Evolutionary conservation across 2,329 filamentous ascomycete genomes (phyloP), one percentile per base, ranked within the genome.

Genomic region (Fusarium zealandicum): DNA sequence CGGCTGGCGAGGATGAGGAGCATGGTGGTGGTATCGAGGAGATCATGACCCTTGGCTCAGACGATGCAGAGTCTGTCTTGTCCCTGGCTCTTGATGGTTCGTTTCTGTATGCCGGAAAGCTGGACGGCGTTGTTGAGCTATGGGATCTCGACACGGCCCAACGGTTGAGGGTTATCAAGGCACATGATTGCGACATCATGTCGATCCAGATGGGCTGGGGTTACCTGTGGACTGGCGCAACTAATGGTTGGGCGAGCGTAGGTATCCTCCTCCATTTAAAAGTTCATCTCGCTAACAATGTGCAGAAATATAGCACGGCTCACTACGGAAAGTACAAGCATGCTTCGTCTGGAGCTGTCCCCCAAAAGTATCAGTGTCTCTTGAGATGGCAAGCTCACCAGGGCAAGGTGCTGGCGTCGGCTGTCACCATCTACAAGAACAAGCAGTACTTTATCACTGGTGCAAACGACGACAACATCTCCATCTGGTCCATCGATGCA

Each of bases 61-160:
- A 87, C 51, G 82, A 88, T 59, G 84, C 80, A 4, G 80, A 85
- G 55, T 88, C 85, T 0, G 82, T 88, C 11, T 78, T 97, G 53
- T 95, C 91, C 0, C 81, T 99, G 45, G 88, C 90, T 5, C 82
- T 96, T 3, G 93, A 98, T 58, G 92, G 92, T 1, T 93, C 92
- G 0, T 96, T 99, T 62, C 80, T 99, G 5, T 99, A 98, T 70
- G 91, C 90, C 54, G 95, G 95, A 39, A 90, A 96, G 64, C 83
- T 92, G 1, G 87, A 90, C 32, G 96, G 95, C 17, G 84, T 96
- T 43, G 86, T 99, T 54, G 93, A 98, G 71, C 85, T 99, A 10
- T 99, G 96, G 93, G 96, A 99, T 70, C 81, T 99, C 12, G 93
- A 98, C 70, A 98, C 95, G 0, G 87, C 89, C 47, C 95, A 99